Evolutionary conservation across 2,329 filamentous ascomycete species (phyloP).

Genomic region (Fusarium verticillioides): DNA sequence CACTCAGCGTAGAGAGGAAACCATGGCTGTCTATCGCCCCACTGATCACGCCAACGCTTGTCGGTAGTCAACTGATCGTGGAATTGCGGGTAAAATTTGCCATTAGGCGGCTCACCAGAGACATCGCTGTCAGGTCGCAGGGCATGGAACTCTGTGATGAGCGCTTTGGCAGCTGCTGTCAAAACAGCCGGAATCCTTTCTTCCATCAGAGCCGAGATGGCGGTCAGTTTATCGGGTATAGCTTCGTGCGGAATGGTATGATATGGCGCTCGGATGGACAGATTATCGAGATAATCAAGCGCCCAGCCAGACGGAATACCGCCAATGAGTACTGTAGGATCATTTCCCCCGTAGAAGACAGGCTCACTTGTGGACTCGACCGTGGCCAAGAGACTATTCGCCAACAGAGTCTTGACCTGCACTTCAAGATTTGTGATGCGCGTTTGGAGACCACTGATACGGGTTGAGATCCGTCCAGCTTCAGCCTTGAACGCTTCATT

Average conservation of each 20-base stretch:
- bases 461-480: background rate
- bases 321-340: conserved; percentile 54
- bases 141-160: background rate
- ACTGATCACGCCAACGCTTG: background rate
- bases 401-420: background rate
- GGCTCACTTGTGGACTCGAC: conserved; percentile 41
- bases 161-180: background rate
- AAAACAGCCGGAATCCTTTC: background rate
- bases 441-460: background rate
- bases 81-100: background rate
- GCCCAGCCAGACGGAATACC: conserved; percentile 54
- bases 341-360: conserved; percentile 45
- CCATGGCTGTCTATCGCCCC: conserved; percentile 49
- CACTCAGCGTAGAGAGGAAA: conserved; percentile 57
- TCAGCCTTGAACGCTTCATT: background rate
- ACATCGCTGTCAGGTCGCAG: background rate
- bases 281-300: conserved; percentile 47
- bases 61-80: background rate
- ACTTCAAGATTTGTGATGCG: background rate
- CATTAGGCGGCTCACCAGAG: accelerated
- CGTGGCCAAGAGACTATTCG: background rate
- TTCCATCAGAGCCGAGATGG: accelerated
- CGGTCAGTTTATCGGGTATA: background rate
- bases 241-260: background rate
- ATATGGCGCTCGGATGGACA: conserved; percentile 4